A percentile compares a stretch with the other conserved stretches of the same genome.
phyloP scores from a whole-genome alignment of 306 rosid genomes.

The Quercus gilva region DNA sequence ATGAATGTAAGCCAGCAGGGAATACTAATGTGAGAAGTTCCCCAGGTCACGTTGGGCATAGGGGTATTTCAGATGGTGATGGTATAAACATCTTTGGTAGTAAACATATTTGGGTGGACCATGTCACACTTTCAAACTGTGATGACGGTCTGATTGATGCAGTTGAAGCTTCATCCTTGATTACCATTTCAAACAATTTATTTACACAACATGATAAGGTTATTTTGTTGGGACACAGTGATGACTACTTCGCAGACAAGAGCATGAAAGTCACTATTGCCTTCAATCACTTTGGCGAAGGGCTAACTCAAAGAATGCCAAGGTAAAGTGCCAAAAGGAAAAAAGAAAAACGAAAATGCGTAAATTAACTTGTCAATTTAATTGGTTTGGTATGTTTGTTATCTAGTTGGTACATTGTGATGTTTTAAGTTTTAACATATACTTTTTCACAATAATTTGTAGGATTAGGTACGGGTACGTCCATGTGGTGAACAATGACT shows the following conservation, averaged over 20 bases:
- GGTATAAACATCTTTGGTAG: constrained; percentile 93
- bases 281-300: constrained; percentile 96
- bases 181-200: constrained; percentile 89
- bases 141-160: constrained; percentile 79
- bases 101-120: constrained; percentile 92
- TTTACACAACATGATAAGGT: constrained; percentile 97
- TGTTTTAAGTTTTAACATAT: constrained; percentile 1
- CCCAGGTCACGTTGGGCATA: constrained; percentile 78
- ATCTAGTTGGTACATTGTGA: background rate
- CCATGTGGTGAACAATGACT: constrained; percentile 99
- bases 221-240: constrained; percentile 90
- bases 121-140: constrained; percentile 80
- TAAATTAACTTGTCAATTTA: background rate
- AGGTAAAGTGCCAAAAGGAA: constrained; percentile 43
- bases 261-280: constrained; percentile 94
- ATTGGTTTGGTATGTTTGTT: no score
- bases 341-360: background rate
- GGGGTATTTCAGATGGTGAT: constrained; percentile 91
- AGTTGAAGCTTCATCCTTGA: constrained; percentile 71
- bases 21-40: constrained; percentile 80
- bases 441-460: constrained; percentile 6
- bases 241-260: constrained; percentile 72
- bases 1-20: constrained; percentile 88
- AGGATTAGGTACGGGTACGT: constrained; percentile 95
- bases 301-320: constrained; percentile 93